These are phyloP conservation scores for Furculomyces boomerangus DNA, from an alignment of 371 early-diverging fungal species.

Conservation along the genomic window DNA sequence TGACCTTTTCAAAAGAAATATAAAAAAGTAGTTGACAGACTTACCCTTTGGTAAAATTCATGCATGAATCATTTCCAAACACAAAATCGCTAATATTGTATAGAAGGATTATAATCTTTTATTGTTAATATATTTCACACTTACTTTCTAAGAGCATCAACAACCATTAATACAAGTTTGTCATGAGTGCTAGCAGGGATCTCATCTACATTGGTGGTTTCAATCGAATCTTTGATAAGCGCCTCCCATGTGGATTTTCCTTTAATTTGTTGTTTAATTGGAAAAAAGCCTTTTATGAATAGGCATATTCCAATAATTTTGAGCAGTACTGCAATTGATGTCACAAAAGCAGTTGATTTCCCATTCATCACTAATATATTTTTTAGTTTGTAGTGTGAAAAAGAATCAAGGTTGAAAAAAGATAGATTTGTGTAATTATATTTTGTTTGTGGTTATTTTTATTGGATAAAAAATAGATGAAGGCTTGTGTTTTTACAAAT, in stretches of 20 bases:
- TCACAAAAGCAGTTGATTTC: too few species aligned
- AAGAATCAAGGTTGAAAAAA: too few species aligned
- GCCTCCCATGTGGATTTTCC: neutral
- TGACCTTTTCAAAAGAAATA: neutral
- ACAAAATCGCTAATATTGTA: constrained; percentile 49
- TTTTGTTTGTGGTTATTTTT: too few species aligned
- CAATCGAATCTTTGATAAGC: neutral
- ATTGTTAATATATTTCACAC: neutral
- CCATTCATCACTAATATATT: too few species aligned
- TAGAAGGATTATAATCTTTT: neutral
- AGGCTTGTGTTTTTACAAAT: too few species aligned
- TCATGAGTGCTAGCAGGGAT: constrained; percentile 27
- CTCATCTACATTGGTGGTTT: neutral
- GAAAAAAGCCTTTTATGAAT: constrained; percentile 59
- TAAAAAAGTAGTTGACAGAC: constrained; percentile 6
- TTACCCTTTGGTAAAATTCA: constrained; percentile 36
- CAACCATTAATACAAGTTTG: constrained; percentile 51
- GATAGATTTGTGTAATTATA: too few species aligned
- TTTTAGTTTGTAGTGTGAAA: too few species aligned
- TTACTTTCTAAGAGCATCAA: constrained; percentile 51
- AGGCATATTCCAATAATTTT: constrained; percentile 41
- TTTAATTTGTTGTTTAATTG: constrained; percentile 38
- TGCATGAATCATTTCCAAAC: constrained; percentile 39
- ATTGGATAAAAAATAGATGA: too few species aligned
- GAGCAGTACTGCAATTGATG: constrained; percentile 10